Conservation (phyloP, 1,139 yeast species). For the Pichia kudriavzevii region DNA sequence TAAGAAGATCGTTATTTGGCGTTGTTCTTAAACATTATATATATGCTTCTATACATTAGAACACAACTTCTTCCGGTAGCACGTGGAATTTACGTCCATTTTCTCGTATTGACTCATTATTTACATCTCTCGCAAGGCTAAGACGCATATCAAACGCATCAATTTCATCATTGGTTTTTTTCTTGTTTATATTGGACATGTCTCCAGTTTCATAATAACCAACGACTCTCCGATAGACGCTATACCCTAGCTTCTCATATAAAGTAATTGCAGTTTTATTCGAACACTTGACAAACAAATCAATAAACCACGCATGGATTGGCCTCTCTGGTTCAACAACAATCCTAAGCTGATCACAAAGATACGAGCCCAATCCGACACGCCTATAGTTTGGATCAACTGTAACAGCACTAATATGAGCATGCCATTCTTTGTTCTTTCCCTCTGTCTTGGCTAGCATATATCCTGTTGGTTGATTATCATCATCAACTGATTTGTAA, state of each 20-base stretch:
- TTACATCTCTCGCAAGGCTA: conserved; percentile 48
- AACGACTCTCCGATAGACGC: conserved; percentile 79
- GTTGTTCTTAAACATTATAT: conserved; percentile 1
- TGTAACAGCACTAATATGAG: conserved; percentile 95
- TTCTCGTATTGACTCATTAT: conserved; percentile 43
- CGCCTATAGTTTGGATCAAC: conserved; percentile 77
- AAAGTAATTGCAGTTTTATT: conserved; percentile 71
- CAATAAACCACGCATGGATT: conserved; percentile 74
- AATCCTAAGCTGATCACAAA: conserved; percentile 67
- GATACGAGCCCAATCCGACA: conserved; percentile 71
- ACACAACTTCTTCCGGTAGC: conserved; percentile 53
- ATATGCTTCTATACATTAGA: conserved; percentile 24
- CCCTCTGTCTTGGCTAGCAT: conserved; percentile 99
- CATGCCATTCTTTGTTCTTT: conserved; percentile 76
- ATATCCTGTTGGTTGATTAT: conserved; percentile 50
- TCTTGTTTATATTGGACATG: conserved; percentile 31
- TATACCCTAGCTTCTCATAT: conserved; percentile 81
- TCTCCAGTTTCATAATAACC: conserved; percentile 63
- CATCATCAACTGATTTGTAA: conserved; percentile 56
- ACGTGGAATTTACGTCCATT: conserved; percentile 55
- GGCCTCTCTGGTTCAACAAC: conserved; percentile 63
- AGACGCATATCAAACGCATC: conserved; percentile 90
- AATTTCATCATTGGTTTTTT: conserved; percentile 47
- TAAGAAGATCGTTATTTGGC: conserved; percentile 27
- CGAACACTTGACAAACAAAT: conserved; percentile 82